Percentiles rank a stretch among this genome's conserved stretches.
These are phyloP conservation scores for Gardenia jasminoides DNA, from an alignment of 257 asterid species.

Conservation along the genomic window DNA sequence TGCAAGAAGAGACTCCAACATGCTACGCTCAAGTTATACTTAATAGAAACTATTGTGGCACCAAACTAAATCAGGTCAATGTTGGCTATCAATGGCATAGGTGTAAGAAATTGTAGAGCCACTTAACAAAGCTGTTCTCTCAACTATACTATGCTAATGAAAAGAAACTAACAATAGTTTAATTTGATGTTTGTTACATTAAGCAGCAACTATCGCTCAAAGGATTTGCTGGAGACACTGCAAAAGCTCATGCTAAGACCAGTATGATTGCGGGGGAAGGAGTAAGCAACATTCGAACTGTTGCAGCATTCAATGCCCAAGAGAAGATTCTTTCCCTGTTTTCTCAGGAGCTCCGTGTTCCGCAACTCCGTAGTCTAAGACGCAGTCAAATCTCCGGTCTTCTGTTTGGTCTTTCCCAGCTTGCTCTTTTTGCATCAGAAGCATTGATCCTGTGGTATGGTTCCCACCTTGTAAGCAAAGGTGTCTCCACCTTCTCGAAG, in stretches of 20 bases:
- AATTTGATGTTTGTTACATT: not conserved
- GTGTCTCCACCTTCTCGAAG: slow-evolving; percentile 82
- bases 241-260: slow-evolving; percentile 93
- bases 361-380: slow-evolving; percentile 62
- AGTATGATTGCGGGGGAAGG: slow-evolving; percentile 99
- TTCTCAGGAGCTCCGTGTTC: slow-evolving; percentile 67
- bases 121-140: not conserved
- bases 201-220: slow-evolving; percentile 91
- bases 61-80: not conserved
- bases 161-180: not conserved
- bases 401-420: slow-evolving; percentile 91
- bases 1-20: not conserved
- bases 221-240: slow-evolving; percentile 98
- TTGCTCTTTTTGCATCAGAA: slow-evolving; percentile 92
- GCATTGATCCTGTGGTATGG: slow-evolving; percentile 97
- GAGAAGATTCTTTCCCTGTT: slow-evolving; percentile 71
- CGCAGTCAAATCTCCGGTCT: slow-evolving; percentile 77
- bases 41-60: not conserved
- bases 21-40: not conserved
- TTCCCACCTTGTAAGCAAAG: slow-evolving; percentile 71
- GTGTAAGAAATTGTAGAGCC: not conserved
- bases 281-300: slow-evolving; percentile 95
- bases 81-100: not conserved
- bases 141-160: not conserved
- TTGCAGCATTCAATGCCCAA: slow-evolving; percentile 94